Evolutionary conservation across 495 filamentous ascomycete genomes (phyloP).

Genomic region (Aspergillus diversus): DNA sequence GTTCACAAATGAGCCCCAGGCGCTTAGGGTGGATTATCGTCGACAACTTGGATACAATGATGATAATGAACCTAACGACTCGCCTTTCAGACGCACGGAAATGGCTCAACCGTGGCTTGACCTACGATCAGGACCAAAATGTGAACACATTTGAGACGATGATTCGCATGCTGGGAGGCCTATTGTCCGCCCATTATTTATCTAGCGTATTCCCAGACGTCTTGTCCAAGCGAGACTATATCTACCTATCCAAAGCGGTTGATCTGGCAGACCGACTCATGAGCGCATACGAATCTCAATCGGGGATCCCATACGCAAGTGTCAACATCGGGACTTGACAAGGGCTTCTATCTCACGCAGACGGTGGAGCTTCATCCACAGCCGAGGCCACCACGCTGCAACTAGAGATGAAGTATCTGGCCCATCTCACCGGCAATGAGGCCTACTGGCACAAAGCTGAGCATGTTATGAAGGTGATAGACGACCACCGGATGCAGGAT

Average conservation of each 20-base stretch:
- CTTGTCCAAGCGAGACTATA: slow-evolving; percentile 73
- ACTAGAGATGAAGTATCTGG: slow-evolving; percentile 95
- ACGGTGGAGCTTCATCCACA: slow-evolving; percentile 87
- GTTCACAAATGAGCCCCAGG: slow-evolving; percentile 74
- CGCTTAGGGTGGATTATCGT: slow-evolving; percentile 95
- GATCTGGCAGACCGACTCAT: slow-evolving; percentile 86
- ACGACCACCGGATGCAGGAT: slow-evolving; percentile 74
- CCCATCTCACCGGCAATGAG: slow-evolving; percentile 89
- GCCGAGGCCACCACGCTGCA: slow-evolving; percentile 91
- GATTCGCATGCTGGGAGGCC: slow-evolving; percentile 93
- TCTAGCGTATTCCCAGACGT: slow-evolving; percentile 69
- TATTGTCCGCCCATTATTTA: slow-evolving; percentile 92
- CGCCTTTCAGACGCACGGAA: slow-evolving; percentile 81
- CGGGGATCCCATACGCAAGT: slow-evolving; percentile 87
- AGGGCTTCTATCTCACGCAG: slow-evolving; percentile 78
- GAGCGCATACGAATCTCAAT: slow-evolving; percentile 81
- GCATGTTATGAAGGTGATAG: slow-evolving; percentile 85
- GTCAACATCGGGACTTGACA: slow-evolving; percentile 77
- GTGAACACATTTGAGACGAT: slow-evolving; percentile 98
- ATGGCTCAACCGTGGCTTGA: slow-evolving; percentile 82
- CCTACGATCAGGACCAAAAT: slow-evolving; percentile 88
- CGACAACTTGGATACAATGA: slow-evolving; percentile 91
- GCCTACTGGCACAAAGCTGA: slow-evolving; percentile 89
- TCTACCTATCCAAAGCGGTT: slow-evolving; percentile 93
- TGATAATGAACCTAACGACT: slow-evolving; percentile 95